These are phyloP conservation scores for Cystobasidium sp. DNA, from an alignment of 1,284 basidiomycete species.

Conservation along the genomic window DNA sequence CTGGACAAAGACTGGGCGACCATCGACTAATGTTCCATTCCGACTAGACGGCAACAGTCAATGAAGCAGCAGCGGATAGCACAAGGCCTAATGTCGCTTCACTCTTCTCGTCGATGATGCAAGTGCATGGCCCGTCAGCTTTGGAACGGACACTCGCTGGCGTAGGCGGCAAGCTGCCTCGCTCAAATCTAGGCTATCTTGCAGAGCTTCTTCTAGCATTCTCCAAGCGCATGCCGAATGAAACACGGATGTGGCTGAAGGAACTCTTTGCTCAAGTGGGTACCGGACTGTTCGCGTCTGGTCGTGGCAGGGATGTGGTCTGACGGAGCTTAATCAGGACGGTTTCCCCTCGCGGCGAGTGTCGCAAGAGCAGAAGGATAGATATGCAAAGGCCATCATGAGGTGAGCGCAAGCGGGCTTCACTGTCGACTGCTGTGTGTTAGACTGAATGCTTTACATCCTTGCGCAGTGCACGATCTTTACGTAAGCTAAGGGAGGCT, in stretches of 20 bases:
- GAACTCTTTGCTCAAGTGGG: constrained; percentile 45
- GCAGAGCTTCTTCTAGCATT: constrained; percentile 53
- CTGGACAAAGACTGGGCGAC: not conserved
- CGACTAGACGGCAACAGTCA: constrained; percentile 47
- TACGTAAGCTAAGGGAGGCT: constrained; percentile 48
- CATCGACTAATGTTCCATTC: not conserved
- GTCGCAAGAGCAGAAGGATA: constrained; percentile 45
- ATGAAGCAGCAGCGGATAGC: constrained; percentile 49
- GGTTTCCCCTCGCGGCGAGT: constrained; percentile 46
- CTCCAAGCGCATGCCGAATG: constrained; percentile 48
- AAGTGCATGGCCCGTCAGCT: constrained; percentile 38
- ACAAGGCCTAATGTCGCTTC: constrained; percentile 23
- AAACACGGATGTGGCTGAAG: constrained; percentile 46
- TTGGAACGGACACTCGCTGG: constrained; percentile 45
- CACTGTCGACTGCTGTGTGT: not conserved
- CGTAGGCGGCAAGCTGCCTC: constrained; percentile 48
- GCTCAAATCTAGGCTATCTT: constrained; percentile 50
- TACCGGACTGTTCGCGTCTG: not conserved
- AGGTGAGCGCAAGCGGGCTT: constrained; percentile 34
- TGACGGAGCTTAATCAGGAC: not conserved
- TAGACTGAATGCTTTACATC: not conserved
- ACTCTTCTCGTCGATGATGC: constrained; percentile 40
- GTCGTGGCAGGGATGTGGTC: not conserved
- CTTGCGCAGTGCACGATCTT: constrained; percentile 45
- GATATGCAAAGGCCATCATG: constrained; percentile 46